Evolutionary conservation across 164 flowering plant species (phyloP).

Genomic region (Umbilicus rupestris): DNA sequence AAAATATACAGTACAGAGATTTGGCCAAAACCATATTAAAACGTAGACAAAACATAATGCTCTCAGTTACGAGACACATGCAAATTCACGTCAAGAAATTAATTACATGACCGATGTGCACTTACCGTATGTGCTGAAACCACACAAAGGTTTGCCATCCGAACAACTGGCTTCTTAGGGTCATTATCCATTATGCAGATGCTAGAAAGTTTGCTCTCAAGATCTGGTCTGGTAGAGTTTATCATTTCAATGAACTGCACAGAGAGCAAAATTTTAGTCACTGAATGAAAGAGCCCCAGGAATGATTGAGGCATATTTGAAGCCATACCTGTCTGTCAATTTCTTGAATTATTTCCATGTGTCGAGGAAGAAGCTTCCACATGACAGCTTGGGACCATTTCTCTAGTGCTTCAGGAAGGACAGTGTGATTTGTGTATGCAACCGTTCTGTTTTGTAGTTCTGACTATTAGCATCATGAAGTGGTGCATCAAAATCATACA

Average conservation of each 20-base stretch:
- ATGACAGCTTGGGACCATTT: conserved; percentile 93
- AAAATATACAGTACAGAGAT: not conserved
- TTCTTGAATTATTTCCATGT: conserved; percentile 92
- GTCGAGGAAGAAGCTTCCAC: conserved; percentile 98
- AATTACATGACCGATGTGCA: conserved; percentile 1
- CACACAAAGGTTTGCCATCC: conserved; percentile 98
- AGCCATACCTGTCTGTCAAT: conserved; percentile 68
- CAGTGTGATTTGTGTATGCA: conserved; percentile 97
- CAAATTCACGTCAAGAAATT: not conserved
- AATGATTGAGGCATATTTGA: not conserved
- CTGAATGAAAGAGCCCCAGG: not conserved
- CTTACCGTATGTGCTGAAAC: conserved; percentile 90
- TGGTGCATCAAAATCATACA: not conserved
- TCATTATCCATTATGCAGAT: conserved; percentile 72
- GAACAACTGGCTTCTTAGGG: conserved; percentile 87
- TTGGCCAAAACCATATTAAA: not conserved
- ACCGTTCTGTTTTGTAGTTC: conserved; percentile 54
- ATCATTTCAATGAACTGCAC: conserved; percentile 69
- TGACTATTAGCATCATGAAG: not conserved
- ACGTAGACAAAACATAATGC: not conserved
- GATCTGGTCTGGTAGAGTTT: conserved; percentile 42
- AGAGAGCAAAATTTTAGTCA: not conserved
- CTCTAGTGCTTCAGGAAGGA: conserved; percentile 97
- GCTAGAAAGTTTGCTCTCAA: conserved; percentile 51
- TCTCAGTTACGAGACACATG: not conserved